A percentile compares a stretch with the other conserved stretches of the same genome.
These are phyloP conservation scores for Melanomma pulvis-pyrius DNA, from an alignment of 495 filamentous ascomycete genomes.

Conservation along the genomic window DNA sequence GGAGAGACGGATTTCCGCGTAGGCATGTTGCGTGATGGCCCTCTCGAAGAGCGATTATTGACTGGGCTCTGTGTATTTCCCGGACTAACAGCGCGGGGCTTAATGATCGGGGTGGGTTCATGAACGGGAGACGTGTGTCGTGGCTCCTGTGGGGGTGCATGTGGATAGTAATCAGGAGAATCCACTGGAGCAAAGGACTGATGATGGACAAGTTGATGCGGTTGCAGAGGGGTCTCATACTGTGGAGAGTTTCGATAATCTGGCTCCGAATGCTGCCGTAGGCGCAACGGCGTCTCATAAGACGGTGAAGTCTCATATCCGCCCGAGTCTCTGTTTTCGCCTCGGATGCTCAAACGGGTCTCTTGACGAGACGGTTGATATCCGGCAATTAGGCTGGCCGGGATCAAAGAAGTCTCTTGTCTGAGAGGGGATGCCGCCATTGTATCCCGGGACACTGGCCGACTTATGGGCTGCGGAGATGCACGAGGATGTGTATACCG, in stretches of 20 bases:
- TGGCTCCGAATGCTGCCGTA: conserved; percentile 27
- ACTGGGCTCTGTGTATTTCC: conserved; percentile 5
- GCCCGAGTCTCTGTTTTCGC: conserved; percentile 11
- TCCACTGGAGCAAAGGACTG: conserved; percentile 17
- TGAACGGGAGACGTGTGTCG: conserved; percentile 27
- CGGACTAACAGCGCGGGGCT: conserved; percentile 57
- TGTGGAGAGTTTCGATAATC: conserved; percentile 28
- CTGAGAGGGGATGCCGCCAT: conserved; percentile 34
- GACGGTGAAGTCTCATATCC: conserved; percentile 23
- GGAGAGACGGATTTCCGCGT: conserved; percentile 79
- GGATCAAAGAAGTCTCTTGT: conserved; percentile 24
- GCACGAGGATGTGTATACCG: conserved; percentile 31
- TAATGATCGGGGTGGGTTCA: conserved; percentile 43
- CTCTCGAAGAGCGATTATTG: conserved; percentile 24
- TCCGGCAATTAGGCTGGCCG: conserved; percentile 35
- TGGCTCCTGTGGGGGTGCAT: conserved; percentile 33
- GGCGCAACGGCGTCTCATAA: conserved; percentile 31
- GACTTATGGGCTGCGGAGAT: conserved; percentile 24
- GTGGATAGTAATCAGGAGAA: conserved; percentile 28
- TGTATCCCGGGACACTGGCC: conserved; percentile 34
- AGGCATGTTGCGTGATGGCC: conserved; percentile 56
- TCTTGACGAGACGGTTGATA: conserved; percentile 26
- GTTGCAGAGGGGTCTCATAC: conserved; percentile 39
- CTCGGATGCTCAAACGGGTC: conserved; percentile 9
- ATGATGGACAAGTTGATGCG: conserved; percentile 39